Evolutionary conservation across 768 basidiomycete species (phyloP).

Genomic region (Amanita phalloides): DNA sequence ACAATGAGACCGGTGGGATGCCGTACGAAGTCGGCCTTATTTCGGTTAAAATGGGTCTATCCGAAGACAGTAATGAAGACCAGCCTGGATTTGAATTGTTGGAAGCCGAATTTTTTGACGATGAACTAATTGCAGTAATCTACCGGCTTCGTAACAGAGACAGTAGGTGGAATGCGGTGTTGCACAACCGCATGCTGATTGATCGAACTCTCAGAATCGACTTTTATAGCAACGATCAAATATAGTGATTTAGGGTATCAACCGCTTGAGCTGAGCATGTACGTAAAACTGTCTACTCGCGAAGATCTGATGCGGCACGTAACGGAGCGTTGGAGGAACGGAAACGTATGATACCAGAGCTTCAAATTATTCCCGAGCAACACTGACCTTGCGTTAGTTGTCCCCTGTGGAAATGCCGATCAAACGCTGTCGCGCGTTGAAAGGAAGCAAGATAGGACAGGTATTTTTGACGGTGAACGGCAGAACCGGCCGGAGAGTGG

Average conservation of each 20-base stretch:
- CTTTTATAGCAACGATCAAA: constrained; percentile 51
- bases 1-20: not conserved
- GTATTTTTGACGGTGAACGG: constrained; percentile 68
- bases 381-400: constrained; percentile 33
- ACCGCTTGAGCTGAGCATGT: constrained; percentile 30
- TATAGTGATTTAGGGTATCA: constrained; percentile 56
- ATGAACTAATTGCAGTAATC: constrained; percentile 54
- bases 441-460: constrained; percentile 37
- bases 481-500: constrained; percentile 60
- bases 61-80: constrained; percentile 24
- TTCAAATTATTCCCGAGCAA: constrained; percentile 13
- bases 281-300: constrained; percentile 45
- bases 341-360: constrained; percentile 42
- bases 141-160: constrained; percentile 37
- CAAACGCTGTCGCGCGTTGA: constrained; percentile 44
- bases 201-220: constrained; percentile 33
- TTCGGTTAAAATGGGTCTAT: constrained; percentile 40
- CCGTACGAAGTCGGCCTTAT: constrained; percentile 8
- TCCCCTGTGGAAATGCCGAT: constrained; percentile 37
- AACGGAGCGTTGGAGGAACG: constrained; percentile 45
- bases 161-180: constrained; percentile 32
- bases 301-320: constrained; percentile 57
- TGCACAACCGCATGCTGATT: constrained; percentile 14
- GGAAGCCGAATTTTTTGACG: constrained; percentile 74
- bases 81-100: constrained; percentile 36